Evolutionary conservation across 2,329 filamentous ascomycete species (phyloP).

Genomic region (Esteya vermicola): DNA sequence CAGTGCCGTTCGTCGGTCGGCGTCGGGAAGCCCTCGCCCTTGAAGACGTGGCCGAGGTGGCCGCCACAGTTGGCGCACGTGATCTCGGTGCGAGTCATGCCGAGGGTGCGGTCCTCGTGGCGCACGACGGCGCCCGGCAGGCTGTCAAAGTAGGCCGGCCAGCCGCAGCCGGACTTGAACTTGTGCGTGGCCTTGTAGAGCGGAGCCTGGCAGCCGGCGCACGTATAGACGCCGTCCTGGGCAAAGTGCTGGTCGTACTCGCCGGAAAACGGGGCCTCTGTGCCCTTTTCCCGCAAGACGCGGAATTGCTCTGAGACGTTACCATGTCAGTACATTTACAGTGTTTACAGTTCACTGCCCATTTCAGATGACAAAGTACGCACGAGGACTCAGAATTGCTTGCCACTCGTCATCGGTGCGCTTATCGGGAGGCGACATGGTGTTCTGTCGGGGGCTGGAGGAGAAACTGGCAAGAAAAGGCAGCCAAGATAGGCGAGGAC

Average conservation of each 20-base stretch:
- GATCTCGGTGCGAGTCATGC: constrained; percentile 84
- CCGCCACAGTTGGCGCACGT: constrained; percentile 90
- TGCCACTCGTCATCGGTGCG: constrained; percentile 79
- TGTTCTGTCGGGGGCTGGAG: constrained; percentile 36
- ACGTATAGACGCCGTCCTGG: constrained; percentile 64
- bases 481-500: constrained; percentile 58
- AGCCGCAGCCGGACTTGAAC: constrained; percentile 92
- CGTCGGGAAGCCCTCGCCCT: constrained; percentile 69
- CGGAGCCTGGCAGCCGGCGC: constrained; percentile 72
- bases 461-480: constrained; percentile 71
- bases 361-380: no score
- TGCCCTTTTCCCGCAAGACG: constrained; percentile 82
- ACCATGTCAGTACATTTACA: no score
- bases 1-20: constrained; percentile 95
- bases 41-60: constrained; percentile 82
- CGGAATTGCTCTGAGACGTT: constrained; percentile 86
- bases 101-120: constrained; percentile 61
- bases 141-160: constrained; percentile 96
- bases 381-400: constrained; percentile 55
- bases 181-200: constrained; percentile 91
- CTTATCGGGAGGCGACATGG: constrained; percentile 64
- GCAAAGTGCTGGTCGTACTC: constrained; percentile 81
- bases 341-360: no score
- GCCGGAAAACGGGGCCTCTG: constrained; percentile 66
- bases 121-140: constrained; percentile 80